These are phyloP conservation scores for Apocynum venetum DNA, from an alignment of 257 asterid genomes.

Conservation along the genomic window DNA sequence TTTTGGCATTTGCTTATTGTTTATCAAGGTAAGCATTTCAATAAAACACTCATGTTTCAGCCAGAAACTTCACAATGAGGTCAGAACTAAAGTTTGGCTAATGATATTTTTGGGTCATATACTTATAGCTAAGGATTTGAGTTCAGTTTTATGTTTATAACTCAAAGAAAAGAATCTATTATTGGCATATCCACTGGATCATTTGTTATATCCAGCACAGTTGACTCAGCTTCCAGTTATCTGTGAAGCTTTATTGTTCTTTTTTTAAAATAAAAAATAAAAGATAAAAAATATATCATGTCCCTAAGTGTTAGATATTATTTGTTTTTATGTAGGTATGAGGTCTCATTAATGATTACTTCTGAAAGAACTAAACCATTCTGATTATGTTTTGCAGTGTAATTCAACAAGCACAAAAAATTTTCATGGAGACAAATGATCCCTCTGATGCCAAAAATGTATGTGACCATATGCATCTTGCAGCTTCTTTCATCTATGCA, in stretches of 20 bases:
- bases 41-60: neutral
- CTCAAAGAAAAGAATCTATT: neutral
- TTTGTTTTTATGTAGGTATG: neutral
- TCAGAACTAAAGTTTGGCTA: neutral
- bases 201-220: neutral
- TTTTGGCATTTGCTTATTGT: conserved; percentile 84
- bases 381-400: conserved; percentile 52
- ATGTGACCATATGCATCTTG: conserved; percentile 25
- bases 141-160: neutral
- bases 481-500: conserved; percentile 15
- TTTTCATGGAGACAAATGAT: conserved; percentile 71
- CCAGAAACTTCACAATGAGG: neutral
- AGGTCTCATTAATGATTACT: conserved; percentile 9
- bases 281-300: too few relatives aligned
- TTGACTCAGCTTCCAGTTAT: neutral
- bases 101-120: neutral
- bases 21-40: conserved; percentile 58
- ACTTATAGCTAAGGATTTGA: neutral
- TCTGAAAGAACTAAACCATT: conserved; percentile 15
- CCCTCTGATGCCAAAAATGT: conserved; percentile 78
- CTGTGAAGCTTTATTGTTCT: too few relatives aligned
- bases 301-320: neutral
- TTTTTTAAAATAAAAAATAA: too few relatives aligned
- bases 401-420: conserved; percentile 80
- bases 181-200: neutral